phyloP scores from a whole-genome alignment of 495 filamentous ascomycete genomes.

The Talaromyces thailandensis region DNA sequence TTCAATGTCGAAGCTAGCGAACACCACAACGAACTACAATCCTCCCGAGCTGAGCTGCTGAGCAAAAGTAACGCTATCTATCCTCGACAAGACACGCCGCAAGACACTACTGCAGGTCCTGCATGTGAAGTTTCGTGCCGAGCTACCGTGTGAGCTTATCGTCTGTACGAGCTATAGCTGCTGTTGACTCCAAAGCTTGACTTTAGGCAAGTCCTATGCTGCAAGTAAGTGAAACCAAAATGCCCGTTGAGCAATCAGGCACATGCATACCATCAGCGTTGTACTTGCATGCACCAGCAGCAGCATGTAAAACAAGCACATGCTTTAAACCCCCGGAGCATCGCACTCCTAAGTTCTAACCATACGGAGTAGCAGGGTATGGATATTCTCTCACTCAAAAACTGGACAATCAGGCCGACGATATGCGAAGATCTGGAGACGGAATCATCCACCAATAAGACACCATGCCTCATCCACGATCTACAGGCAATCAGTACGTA shows the following conservation, averaged over 20 bases:
- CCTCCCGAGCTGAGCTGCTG: too few species aligned
- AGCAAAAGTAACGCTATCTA: background rate
- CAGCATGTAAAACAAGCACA: background rate
- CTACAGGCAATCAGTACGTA: background rate
- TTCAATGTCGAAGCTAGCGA: too few species aligned
- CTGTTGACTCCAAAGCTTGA: too few species aligned
- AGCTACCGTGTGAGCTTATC: background rate
- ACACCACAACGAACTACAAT: too few species aligned
- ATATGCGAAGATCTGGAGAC: background rate
- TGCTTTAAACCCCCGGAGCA: background rate
- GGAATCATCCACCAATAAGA: background rate
- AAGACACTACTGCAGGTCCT: background rate
- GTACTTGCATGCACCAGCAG: too few species aligned
- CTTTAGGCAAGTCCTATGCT: background rate
- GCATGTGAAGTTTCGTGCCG: background rate
- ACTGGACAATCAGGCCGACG: background rate
- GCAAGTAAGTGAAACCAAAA: background rate
- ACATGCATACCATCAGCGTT: background rate
- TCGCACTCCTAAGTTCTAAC: background rate
- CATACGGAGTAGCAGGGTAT: too few species aligned
- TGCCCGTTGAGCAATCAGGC: background rate
- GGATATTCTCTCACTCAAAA: background rate
- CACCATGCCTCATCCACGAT: background rate
- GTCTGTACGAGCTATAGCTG: background rate
- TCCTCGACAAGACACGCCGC: background rate